Evolutionary conservation across 2,329 filamentous ascomycete species (phyloP).

Genomic region (Cadophora sp.): DNA sequence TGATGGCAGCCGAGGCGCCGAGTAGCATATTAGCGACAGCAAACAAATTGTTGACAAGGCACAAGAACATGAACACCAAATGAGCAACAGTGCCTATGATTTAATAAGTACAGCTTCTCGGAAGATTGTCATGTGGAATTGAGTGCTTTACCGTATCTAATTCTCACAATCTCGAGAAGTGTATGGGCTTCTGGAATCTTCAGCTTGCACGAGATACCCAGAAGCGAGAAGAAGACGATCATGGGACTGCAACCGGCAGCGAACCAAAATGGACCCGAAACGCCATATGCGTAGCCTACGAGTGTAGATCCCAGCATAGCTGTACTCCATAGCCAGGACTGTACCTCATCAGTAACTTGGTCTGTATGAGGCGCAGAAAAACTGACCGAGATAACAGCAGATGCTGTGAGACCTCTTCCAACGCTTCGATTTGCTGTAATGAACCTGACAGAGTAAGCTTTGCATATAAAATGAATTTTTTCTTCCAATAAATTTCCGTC

Average conservation of each 20-base stretch:
- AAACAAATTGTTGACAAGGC: constrained; percentile 52
- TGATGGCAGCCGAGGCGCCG: constrained; percentile 49
- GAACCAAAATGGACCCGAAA: constrained; percentile 65
- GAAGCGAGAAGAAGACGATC: constrained; percentile 55
- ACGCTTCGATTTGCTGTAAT: constrained; percentile 55
- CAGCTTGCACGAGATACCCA: constrained; percentile 56
- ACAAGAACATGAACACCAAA: constrained; percentile 50
- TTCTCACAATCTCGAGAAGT: constrained; percentile 55
- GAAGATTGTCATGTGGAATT: background rate
- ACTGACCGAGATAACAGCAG: constrained; percentile 55
- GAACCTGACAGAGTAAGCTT: constrained; percentile 48
- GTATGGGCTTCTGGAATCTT: constrained; percentile 58
- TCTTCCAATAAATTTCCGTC: constrained; percentile 12
- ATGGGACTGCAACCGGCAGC: constrained; percentile 57
- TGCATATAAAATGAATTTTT: background rate
- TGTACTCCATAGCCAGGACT: constrained; percentile 23
- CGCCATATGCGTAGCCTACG: constrained; percentile 73
- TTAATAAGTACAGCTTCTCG: background rate
- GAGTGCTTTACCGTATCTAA: constrained; percentile 50
- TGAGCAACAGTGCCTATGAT: constrained; percentile 41
- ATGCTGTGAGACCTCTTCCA: constrained; percentile 57
- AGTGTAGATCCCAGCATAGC: constrained; percentile 20
- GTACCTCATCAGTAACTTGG: background rate
- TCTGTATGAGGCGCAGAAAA: constrained; percentile 53
- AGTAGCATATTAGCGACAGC: constrained; percentile 54